Percentiles rank a stretch among this genome's conserved stretches.
phyloP scores from a whole-genome alignment of 2,329 filamentous ascomycete genomes.

The Fusarium drepaniforme region DNA sequence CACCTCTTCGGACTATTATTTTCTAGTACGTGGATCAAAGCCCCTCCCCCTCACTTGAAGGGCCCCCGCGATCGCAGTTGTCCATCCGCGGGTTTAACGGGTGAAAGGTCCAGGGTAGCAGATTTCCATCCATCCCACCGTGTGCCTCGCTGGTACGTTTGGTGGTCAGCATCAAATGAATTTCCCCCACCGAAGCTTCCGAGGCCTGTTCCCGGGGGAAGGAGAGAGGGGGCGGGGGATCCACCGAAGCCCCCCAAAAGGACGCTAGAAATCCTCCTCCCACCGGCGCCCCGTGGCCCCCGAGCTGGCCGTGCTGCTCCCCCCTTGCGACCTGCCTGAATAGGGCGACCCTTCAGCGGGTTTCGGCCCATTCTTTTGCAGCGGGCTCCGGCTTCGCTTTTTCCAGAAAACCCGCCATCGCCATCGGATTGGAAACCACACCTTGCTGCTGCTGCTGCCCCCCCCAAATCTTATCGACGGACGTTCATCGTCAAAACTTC shows the following conservation, averaged over 20 bases:
- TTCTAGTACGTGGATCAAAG: not conserved
- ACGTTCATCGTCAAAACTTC: constrained; percentile 24
- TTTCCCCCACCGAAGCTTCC: constrained; percentile 1
- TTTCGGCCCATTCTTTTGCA: constrained; percentile 14
- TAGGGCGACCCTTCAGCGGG: constrained; percentile 18
- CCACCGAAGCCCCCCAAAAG: constrained; percentile 2
- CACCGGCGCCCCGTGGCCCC: not conserved
- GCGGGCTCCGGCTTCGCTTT: constrained; percentile 37
- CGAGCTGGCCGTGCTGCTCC: not conserved
- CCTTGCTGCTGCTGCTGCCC: not conserved
- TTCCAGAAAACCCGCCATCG: constrained; percentile 43
- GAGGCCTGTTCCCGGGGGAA: constrained; percentile 3
- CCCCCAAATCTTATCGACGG: not conserved
- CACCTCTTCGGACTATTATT: not conserved
- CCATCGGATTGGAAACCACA: constrained; percentile 4
- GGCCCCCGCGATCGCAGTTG: not conserved
- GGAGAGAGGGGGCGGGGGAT: not conserved
- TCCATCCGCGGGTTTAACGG: not conserved
- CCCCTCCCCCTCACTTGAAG: not conserved
- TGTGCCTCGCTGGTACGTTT: not conserved
- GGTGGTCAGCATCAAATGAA: not conserved
- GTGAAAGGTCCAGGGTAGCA: not conserved
- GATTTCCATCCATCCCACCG: not conserved
- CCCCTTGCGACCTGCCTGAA: constrained; percentile 40
- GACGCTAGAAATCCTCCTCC: constrained; percentile 6